Evolutionary conservation across 176 grass and related monocot species (phyloP).

Genomic region (Thinopyrum elongatum): DNA sequence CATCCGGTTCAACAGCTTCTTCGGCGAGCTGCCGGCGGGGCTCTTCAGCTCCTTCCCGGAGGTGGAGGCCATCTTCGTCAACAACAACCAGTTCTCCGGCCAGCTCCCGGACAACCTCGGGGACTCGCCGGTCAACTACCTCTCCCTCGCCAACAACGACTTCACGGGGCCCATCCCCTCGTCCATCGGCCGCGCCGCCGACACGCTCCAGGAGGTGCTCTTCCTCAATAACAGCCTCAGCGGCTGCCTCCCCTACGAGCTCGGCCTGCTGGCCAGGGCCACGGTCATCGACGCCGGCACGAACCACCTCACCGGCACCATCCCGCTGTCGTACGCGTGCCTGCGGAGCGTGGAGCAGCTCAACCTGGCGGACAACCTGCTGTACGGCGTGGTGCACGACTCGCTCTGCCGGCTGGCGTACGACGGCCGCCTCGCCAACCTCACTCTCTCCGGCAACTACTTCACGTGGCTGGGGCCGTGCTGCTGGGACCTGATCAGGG

Average conservation of each 20-base stretch:
- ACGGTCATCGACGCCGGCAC: conserved; percentile 83
- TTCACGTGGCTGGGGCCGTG: conserved; percentile 64
- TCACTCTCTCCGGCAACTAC: conserved; percentile 89
- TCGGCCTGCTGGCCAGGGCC: conserved; percentile 62
- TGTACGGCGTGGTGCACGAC: conserved; percentile 87
- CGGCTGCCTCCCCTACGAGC: conserved; percentile 83
- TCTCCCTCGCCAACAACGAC: conserved; percentile 82
- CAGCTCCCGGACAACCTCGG: conserved; percentile 66
- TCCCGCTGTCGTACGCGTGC: conserved; percentile 78
- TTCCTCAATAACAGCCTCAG: conserved; percentile 85
- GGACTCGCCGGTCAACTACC: conserved; percentile 63
- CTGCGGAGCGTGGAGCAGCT: conserved; percentile 74
- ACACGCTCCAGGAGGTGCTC: conserved; percentile 71
- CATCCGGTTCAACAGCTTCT: conserved; percentile 70
- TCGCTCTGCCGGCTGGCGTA: conserved; percentile 59
- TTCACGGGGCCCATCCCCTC: conserved; percentile 82
- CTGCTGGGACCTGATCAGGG: conserved; percentile 57
- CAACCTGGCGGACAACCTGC: conserved; percentile 71
- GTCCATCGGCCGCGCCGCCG: conserved; percentile 53
- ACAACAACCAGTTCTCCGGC: conserved; percentile 80
- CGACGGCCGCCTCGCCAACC: conserved; percentile 51
- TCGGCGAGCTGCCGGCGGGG: conserved; percentile 28
- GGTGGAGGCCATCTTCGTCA: conserved; percentile 80
- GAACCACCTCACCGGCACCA: conserved; percentile 74
- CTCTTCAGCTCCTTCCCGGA: conserved; percentile 55